Evolutionary conservation across 2,329 filamentous ascomycete genomes (phyloP).

Genomic region (Talaromyces sp.): DNA sequence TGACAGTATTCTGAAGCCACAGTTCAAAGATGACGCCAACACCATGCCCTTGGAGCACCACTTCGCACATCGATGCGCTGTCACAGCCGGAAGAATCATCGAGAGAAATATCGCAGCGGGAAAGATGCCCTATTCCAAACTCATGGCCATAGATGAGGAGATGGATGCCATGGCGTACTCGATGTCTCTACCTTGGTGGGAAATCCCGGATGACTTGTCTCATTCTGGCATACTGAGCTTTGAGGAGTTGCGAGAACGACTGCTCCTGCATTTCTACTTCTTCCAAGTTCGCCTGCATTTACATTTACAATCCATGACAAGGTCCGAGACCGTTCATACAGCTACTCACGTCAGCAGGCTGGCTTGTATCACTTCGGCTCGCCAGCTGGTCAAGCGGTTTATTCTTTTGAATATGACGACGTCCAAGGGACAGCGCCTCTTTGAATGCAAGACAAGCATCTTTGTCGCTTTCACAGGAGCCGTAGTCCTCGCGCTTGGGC

Average conservation of each 20-base stretch:
- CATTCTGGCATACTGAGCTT: not conserved
- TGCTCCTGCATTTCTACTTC: not conserved
- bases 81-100: not conserved
- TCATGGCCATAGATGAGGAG: not conserved
- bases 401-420: not conserved
- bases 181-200: not conserved
- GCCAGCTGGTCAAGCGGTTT: not conserved
- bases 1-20: not conserved
- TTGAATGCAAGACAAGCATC: constrained; percentile 3
- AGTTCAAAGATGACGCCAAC: not conserved
- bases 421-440: not conserved
- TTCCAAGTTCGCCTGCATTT: constrained; percentile 1
- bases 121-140: not conserved
- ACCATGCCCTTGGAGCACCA: not conserved
- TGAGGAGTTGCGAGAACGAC: not conserved
- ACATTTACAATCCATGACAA: not conserved
- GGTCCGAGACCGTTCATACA: not conserved
- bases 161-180: not conserved
- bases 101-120: not conserved
- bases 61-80: not conserved
- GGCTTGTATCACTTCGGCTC: not conserved
- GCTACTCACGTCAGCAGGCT: not conserved
- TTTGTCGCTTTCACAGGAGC: constrained; percentile 1
- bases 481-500: not conserved
- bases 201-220: not conserved